Conservation (phyloP, 768 basidiomycete genomes). For the Termitomyces heimii region DNA sequence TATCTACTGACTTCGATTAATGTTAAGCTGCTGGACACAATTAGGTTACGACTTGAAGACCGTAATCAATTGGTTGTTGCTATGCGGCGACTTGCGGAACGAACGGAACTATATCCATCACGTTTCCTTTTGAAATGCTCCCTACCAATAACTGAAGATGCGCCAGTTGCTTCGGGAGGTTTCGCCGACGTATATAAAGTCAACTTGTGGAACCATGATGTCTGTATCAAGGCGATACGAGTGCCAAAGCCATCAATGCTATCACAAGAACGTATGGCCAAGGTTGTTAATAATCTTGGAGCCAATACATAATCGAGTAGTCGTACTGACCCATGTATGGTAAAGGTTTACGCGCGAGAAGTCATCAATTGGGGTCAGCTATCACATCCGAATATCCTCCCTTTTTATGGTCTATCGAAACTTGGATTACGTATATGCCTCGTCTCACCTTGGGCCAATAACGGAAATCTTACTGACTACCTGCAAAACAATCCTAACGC, state of each 20-base stretch:
- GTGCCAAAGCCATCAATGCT: background rate
- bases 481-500: slow-evolving; percentile 17
- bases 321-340: background rate
- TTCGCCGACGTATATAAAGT: slow-evolving; percentile 8
- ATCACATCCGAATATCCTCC: slow-evolving; percentile 23
- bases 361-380: slow-evolving; percentile 24
- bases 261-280: background rate
- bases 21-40: slow-evolving; percentile 3
- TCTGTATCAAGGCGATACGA: slow-evolving; percentile 9
- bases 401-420: slow-evolving; percentile 23
- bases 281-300: background rate
- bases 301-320: too few species aligned
- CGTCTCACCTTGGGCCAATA: slow-evolving; percentile 24
- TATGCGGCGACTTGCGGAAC: slow-evolving; percentile 5
- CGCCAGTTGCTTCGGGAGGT: background rate
- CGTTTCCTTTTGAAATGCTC: slow-evolving; percentile 2
- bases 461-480: slow-evolving; percentile 22
- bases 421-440: slow-evolving; percentile 19
- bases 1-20: background rate
- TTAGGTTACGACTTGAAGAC: background rate
- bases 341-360: slow-evolving; percentile 11
- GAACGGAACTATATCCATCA: slow-evolving; percentile 2
- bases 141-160: background rate
- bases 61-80: slow-evolving; percentile 4
- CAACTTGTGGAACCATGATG: background rate